Evolutionary conservation across 202 grass and related monocot genomes (phyloP), one percentile per base, ranked within the genome.

Genomic region (Panicum hallii): DNA sequence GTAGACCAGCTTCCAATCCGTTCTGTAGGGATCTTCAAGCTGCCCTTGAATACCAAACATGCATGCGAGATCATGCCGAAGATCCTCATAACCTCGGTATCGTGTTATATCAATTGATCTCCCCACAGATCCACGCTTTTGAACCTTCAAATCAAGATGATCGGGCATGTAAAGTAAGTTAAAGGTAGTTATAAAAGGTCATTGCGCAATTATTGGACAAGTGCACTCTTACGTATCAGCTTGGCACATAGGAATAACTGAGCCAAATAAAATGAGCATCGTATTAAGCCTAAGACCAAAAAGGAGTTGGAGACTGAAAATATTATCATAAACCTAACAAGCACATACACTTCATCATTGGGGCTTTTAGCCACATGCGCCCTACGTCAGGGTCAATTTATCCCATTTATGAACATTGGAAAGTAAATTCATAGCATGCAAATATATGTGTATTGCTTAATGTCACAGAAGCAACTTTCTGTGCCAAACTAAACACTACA

Each of bases 41-140:
- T 99, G 93, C 11, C 97, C 93, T 78, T 97, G 93, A 50, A 99
- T 94, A 60, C 93, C 97, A 75, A 99, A 99, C 93, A 99, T 99
- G 84, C 90, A 86, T 55, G 91, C 97, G 16, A 99, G 90, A 83
- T 99, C 97, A 70, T 92, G 90, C 63, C 90, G 88, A 53, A 99
- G 97, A 72, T 97, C 97, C 52, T 91, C 90, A 62, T 99, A 99
- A 73, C 87, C 89, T 79, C 81, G 90, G 72, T 99, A 99, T 42
- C 90, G 74, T 61, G 93, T 99, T 73, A 99, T 88, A 60, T 99
- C 97, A 65, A 99, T 99, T 66, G 91, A 99, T 77, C 97, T 94
- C 14, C 97, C 97, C 40, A 99, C 93, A 63, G 97, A 97, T 85
- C 97, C 97, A 66, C 97, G 88, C 82, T 99, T 99, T 93, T 99